Percentiles rank a stretch among this genome's conserved stretches.
phyloP scores from a whole-genome alignment of 352 stramenopile genomes.

The Globisporangium uncinulatum region DNA sequence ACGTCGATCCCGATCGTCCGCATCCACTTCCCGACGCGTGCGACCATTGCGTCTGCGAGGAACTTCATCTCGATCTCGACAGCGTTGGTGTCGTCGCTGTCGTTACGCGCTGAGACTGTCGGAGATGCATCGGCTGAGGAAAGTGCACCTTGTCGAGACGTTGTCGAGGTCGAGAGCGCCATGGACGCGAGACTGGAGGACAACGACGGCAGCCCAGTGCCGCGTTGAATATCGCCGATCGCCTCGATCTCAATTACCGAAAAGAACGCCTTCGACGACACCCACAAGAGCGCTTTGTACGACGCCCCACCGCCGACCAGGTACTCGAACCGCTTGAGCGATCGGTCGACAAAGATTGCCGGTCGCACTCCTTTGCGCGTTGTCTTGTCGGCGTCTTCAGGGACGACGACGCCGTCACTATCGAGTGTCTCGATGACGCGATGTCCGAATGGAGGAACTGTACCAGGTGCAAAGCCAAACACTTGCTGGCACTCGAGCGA shows the following conservation, averaged over 20 bases:
- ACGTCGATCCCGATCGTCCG: slow-evolving; percentile 73
- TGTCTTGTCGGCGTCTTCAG: too few relatives aligned
- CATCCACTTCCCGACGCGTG: slow-evolving; percentile 60
- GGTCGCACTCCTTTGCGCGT: background rate
- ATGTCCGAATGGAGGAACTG: slow-evolving; percentile 54
- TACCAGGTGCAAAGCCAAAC: slow-evolving; percentile 63
- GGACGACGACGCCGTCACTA: background rate
- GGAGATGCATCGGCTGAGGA: background rate
- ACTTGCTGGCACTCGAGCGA: slow-evolving; percentile 47
- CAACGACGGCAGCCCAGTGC: slow-evolving; percentile 10
- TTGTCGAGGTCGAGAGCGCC: too few relatives aligned
- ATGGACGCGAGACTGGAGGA: too few relatives aligned
- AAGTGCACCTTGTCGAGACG: too few relatives aligned
- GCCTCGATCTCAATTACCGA: slow-evolving; percentile 28
- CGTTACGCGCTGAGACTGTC: background rate
- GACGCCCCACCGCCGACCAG: slow-evolving; percentile 43
- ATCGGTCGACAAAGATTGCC: slow-evolving; percentile 35
- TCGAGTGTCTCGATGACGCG: slow-evolving; percentile 6
- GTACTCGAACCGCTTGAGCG: slow-evolving; percentile 26
- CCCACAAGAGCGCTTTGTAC: slow-evolving; percentile 32
- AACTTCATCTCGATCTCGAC: slow-evolving; percentile 33
- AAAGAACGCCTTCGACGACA: slow-evolving; percentile 41
- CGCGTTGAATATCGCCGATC: slow-evolving; percentile 38
- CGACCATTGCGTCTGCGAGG: slow-evolving; percentile 69
- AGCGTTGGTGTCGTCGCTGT: too few relatives aligned